Percentiles rank a stretch among this genome's conserved stretches.
These are phyloP conservation scores for Gaertneriomyces sp. DNA, from an alignment of 192 early-diverging fungal species.

Conservation along the genomic window DNA sequence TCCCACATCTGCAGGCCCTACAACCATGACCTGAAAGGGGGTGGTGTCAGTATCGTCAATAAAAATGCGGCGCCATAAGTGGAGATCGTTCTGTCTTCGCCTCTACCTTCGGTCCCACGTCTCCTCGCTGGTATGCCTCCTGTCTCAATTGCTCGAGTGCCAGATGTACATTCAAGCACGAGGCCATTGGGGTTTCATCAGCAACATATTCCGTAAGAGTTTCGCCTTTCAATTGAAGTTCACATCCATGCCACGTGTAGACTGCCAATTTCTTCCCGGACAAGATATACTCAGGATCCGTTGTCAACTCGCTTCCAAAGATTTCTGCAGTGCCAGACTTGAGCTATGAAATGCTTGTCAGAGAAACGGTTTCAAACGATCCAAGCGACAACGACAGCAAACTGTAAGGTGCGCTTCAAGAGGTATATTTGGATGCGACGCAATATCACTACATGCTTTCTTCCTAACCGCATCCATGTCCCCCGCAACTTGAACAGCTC, in stretches of 20 bases:
- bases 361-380: neutral
- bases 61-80: neutral
- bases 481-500: neutral
- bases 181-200: slow-evolving; percentile 93
- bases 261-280: slow-evolving; percentile 80
- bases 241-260: slow-evolving; percentile 91
- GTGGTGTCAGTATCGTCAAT: neutral
- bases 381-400: slow-evolving; percentile 5
- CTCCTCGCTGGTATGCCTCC: slow-evolving; percentile 39
- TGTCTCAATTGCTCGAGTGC: slow-evolving; percentile 76
- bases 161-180: slow-evolving; percentile 83
- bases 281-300: slow-evolving; percentile 76
- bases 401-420: neutral
- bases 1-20: slow-evolving; percentile 89
- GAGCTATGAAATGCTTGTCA: slow-evolving; percentile 40
- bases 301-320: slow-evolving; percentile 90
- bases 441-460: neutral
- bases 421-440: neutral
- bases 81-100: slow-evolving; percentile 8
- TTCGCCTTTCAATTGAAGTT: slow-evolving; percentile 52
- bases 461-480: neutral
- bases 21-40: slow-evolving; percentile 64
- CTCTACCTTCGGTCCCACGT: slow-evolving; percentile 34
- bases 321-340: slow-evolving; percentile 80
- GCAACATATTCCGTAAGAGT: slow-evolving; percentile 82